A percentile compares a stretch with the other conserved stretches of the same genome.
Conservation (phyloP, 306 rosid genomes). For the barrel medic (Medicago truncatula) region MtrunA17r5.0-ANR NC_053042.1:5799001-5799500, state of each 20-base stretch:
- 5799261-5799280: slow-evolving; percentile 32
- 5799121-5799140: slow-evolving; percentile 14
- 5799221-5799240: slow-evolving; percentile 14
- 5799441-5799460: slow-evolving; percentile 35
- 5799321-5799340: slow-evolving; percentile 28
- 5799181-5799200: background rate
- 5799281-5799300: slow-evolving; percentile 1
- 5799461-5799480: slow-evolving; percentile 9
- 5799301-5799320: slow-evolving; percentile 8
- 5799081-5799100: no score
- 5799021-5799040: no score
- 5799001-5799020: no score
- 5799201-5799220: slow-evolving; percentile 32
- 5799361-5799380: slow-evolving; percentile 7
- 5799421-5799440: slow-evolving; percentile 8
- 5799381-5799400: background rate
- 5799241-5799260: slow-evolving; percentile 31
- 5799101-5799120: slow-evolving; percentile 17
- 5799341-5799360: slow-evolving; percentile 14
- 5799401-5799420: background rate
- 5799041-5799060: background rate
- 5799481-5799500: slow-evolving; percentile 30
- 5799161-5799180: background rate
- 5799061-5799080: no score
- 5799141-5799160: background rate